Conservation (phyloP, 208 protist genomes). For the Trichomonas gallinae region DNA sequence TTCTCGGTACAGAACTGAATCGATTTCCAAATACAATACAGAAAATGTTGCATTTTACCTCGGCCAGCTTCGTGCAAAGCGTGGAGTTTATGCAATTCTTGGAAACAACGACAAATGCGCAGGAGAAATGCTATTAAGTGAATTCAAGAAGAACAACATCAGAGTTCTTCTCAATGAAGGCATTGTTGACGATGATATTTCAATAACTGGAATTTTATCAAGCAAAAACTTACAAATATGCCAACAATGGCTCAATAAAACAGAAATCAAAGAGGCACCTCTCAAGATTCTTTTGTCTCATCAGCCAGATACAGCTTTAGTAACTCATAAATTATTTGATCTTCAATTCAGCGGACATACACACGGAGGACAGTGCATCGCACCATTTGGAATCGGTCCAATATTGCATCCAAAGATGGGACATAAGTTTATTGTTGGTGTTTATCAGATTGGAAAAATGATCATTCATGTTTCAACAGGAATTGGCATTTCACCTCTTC, state of each 20-base stretch:
- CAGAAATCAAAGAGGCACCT: neutral
- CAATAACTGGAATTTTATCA: neutral
- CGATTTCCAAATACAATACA: neutral
- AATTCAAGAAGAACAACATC: neutral
- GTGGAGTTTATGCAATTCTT: neutral
- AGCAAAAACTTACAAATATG: neutral
- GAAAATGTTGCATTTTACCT: neutral
- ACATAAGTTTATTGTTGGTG: neutral
- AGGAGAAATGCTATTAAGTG: neutral
- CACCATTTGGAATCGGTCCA: neutral
- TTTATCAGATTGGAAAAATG: neutral
- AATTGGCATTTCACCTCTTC: neutral
- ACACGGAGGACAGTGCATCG: neutral
- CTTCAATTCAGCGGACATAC: slow-evolving; percentile 4
- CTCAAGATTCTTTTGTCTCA: neutral
- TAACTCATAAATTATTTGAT: neutral
- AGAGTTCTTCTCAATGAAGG: neutral
- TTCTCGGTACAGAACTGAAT: neutral
- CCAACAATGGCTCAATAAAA: neutral
- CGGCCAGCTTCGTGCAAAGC: neutral
- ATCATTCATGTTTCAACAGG: neutral
- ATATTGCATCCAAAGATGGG: neutral
- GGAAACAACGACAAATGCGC: neutral
- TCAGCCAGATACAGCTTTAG: neutral
- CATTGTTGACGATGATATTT: neutral